phyloP scores from a whole-genome alignment of 129 eudicot species.

The Flaveria ramosissima region DNA sequence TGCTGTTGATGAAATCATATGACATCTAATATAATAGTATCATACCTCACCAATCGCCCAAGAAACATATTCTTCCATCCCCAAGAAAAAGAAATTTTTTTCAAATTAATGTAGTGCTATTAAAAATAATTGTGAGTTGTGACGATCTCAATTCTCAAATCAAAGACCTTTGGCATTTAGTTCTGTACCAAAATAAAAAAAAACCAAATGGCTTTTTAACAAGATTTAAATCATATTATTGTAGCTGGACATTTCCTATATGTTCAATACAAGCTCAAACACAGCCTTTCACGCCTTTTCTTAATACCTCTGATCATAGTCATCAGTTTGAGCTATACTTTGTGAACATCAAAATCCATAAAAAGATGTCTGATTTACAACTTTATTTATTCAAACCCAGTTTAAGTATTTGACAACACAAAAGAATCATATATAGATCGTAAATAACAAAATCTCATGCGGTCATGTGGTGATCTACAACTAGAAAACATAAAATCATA shows the following conservation, averaged over 20 bases:
- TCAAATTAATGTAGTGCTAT: neutral
- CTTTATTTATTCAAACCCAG: neutral
- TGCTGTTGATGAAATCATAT: neutral
- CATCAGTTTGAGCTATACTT: neutral
- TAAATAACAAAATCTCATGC: neutral
- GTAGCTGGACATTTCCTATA: neutral
- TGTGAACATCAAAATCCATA: neutral
- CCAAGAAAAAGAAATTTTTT: neutral
- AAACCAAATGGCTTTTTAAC: neutral
- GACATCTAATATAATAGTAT: neutral
- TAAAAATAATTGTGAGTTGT: neutral
- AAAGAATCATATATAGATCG: neutral
- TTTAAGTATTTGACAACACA: slow-evolving; percentile 11
- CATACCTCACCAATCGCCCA: slow-evolving; percentile 4
- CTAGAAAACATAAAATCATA: neutral
- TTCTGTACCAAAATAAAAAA: neutral
- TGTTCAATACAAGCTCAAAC: neutral
- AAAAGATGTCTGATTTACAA: neutral
- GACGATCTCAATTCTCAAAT: neutral
- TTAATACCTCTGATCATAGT: neutral
- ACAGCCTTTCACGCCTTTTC: neutral
- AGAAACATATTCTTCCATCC: neutral
- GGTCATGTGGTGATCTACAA: neutral
- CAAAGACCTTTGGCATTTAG: neutral
- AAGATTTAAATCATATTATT: slow-evolving; percentile 6